These are phyloP conservation scores for Anthoceros angustus DNA, from an alignment of 225 moss, liverwort and hornwort species.

Conservation along the genomic window DNA sequence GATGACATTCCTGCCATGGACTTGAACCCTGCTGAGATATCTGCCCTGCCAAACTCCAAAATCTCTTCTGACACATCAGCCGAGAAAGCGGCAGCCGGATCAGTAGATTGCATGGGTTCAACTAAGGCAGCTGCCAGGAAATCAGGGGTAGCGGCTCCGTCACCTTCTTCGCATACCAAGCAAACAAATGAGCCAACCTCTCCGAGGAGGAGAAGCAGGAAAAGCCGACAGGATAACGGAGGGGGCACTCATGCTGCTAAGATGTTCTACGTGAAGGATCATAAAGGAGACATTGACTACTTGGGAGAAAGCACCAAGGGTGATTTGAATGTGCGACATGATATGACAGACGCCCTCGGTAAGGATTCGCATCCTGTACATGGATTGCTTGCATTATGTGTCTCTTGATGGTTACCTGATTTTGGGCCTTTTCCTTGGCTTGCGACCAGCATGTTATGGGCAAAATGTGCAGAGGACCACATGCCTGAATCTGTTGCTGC, in stretches of 20 bases:
- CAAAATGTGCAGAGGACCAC: neutral
- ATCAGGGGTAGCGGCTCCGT: neutral
- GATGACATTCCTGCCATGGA: neutral
- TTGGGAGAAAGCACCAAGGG: constrained; percentile 65
- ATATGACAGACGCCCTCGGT: constrained; percentile 47
- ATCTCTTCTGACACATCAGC: neutral
- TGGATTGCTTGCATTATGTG: neutral
- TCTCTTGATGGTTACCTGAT: too few relatives aligned
- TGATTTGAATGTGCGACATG: constrained; percentile 57
- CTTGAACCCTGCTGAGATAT: neutral
- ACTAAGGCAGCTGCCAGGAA: neutral
- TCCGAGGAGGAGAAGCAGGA: neutral
- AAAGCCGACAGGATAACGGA: neutral
- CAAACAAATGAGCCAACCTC: neutral
- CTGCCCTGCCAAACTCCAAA: neutral
- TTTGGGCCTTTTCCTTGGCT: neutral
- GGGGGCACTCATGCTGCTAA: neutral
- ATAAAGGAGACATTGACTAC: constrained; percentile 39
- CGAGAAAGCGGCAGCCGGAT: neutral
- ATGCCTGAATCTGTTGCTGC: neutral
- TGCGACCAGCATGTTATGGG: neutral
- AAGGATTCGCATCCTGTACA: constrained; percentile 13
- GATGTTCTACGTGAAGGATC: constrained; percentile 10
- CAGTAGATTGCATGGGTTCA: neutral
- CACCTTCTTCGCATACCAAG: neutral